These are phyloP conservation scores for Eucalyptus pauciflora DNA, from an alignment of 345 rosid species.

Conservation along the genomic window DNA sequence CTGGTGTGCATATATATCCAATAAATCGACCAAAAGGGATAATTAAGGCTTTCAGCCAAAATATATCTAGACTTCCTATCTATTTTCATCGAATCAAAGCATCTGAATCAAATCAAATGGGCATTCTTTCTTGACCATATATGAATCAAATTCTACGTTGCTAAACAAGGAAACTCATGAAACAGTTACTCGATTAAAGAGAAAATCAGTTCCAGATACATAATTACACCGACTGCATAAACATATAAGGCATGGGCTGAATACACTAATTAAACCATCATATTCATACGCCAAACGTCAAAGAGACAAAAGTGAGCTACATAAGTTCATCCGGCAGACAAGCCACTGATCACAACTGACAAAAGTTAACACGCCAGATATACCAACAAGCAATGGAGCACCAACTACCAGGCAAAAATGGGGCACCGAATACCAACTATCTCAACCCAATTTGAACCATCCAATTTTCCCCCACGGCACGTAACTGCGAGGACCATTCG, in stretches of 20 bases:
- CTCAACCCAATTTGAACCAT: not conserved
- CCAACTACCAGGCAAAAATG: not conserved
- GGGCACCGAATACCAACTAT: not conserved
- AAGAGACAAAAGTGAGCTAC: not conserved
- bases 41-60: not conserved
- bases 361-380: not conserved
- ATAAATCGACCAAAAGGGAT: not conserved
- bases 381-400: not conserved
- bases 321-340: not conserved
- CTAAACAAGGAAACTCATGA: not conserved
- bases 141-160: not conserved
- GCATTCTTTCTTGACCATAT: not conserved
- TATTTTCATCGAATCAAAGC: not conserved
- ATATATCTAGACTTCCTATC: not conserved
- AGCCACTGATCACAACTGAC: not conserved
- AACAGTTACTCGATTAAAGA: not conserved
- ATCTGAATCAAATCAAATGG: not conserved
- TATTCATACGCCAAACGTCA: not conserved
- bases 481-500: not conserved
- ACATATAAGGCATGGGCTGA: rapidly evolving
- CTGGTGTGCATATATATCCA: not conserved
- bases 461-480: not conserved
- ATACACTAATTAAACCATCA: not conserved
- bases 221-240: not conserved
- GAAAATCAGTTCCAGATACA: not conserved